These are phyloP conservation scores for Phytophthora crassamura DNA, from an alignment of 352 stramenopile species.

Conservation along the genomic window DNA sequence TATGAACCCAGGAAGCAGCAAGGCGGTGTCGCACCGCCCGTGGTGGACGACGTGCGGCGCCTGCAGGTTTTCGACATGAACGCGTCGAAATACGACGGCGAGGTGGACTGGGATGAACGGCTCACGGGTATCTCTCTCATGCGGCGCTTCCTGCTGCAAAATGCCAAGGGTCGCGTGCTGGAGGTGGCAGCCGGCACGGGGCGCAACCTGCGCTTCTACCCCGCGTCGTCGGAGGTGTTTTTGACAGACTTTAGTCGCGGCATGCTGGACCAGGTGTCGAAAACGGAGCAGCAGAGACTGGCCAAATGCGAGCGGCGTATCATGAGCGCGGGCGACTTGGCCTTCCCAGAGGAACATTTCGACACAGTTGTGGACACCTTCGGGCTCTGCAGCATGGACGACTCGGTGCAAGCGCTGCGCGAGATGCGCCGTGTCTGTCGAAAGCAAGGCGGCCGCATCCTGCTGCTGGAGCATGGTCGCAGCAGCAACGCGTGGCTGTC, in stretches of 20 bases:
- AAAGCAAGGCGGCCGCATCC: slow-evolving; percentile 73
- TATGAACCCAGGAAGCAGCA: slow-evolving; percentile 63
- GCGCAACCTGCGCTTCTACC: slow-evolving; percentile 94
- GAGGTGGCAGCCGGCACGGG: slow-evolving; percentile 96
- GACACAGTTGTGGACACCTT: slow-evolving; percentile 98
- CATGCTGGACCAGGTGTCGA: slow-evolving; percentile 76
- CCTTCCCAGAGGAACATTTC: slow-evolving; percentile 84
- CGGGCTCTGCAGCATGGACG: slow-evolving; percentile 96
- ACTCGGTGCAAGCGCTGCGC: slow-evolving; percentile 88
- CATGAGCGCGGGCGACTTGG: slow-evolving; percentile 65
- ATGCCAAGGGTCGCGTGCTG: slow-evolving; percentile 82
- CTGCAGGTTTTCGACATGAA: slow-evolving; percentile 77
- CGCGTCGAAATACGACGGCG: slow-evolving; percentile 75
- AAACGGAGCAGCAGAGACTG: slow-evolving; percentile 24
- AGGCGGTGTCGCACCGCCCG: slow-evolving; percentile 30
- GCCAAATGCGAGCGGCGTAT: slow-evolving; percentile 49
- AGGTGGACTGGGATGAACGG: slow-evolving; percentile 81
- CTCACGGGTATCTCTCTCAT: slow-evolving; percentile 85
- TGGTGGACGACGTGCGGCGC: slow-evolving; percentile 58
- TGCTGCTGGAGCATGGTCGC: slow-evolving; percentile 96
- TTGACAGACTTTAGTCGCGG: slow-evolving; percentile 76
- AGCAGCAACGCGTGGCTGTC: slow-evolving; percentile 92
- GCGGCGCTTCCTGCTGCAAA: slow-evolving; percentile 78
- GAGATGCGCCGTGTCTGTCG: slow-evolving; percentile 96
- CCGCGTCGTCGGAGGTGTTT: slow-evolving; percentile 42